A percentile compares a stretch with the other conserved stretches of the same genome.
Conservation (phyloP, 2,329 filamentous ascomycete genomes). For the Ilyonectria sp. region DNA sequence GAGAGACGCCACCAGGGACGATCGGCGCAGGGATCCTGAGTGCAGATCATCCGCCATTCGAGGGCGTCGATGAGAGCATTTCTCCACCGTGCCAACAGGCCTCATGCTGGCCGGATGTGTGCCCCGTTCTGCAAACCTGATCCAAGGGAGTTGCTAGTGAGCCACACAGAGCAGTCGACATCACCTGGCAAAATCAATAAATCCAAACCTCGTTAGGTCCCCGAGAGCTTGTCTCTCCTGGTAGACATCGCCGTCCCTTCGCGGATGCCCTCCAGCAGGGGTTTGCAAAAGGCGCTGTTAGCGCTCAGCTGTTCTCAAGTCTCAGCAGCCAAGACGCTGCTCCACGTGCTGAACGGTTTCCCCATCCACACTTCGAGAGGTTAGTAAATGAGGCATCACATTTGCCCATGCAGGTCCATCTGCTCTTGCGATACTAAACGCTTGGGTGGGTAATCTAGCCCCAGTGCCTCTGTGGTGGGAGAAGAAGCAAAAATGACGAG, state of each 20-base stretch:
- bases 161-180: slow-evolving; percentile 29
- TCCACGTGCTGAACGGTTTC: slow-evolving; percentile 47
- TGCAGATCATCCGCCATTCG: slow-evolving; percentile 46
- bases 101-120: slow-evolving; percentile 33
- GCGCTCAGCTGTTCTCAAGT: slow-evolving; percentile 28
- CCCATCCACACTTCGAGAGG: slow-evolving; percentile 20
- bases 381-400: slow-evolving; percentile 27
- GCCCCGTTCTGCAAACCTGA: slow-evolving; percentile 16
- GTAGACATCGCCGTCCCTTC: slow-evolving; percentile 30
- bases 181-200: slow-evolving; percentile 19
- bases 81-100: slow-evolving; percentile 35
- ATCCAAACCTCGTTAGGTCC: slow-evolving; percentile 1
- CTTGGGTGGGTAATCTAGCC: not conserved
- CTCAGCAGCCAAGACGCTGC: slow-evolving; percentile 38
- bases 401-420: slow-evolving; percentile 19
- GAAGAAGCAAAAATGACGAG: slow-evolving; percentile 11
- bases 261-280: slow-evolving; percentile 33
- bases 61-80: slow-evolving; percentile 35
- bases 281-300: slow-evolving; percentile 32
- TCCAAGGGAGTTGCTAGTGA: slow-evolving; percentile 16
- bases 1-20: slow-evolving; percentile 45
- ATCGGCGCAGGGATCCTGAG: slow-evolving; percentile 46
- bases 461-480: not conserved
- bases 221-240: slow-evolving; percentile 2
- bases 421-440: not conserved